Evolutionary conservation across 306 rosid species (phyloP), one percentile per base, ranked within the genome.

Genomic region (Fragaria iinumae): DNA sequence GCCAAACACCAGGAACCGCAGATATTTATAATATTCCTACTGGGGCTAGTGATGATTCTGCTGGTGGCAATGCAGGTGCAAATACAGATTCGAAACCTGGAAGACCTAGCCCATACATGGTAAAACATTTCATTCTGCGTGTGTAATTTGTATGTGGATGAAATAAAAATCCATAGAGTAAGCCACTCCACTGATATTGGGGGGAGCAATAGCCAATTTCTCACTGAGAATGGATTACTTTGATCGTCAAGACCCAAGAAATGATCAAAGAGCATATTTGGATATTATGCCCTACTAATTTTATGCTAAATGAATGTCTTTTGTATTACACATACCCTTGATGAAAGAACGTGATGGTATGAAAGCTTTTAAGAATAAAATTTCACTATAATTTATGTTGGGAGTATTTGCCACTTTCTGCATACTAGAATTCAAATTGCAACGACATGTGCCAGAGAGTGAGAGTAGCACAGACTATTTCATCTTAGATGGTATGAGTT

Each of bases 11-110:
- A 0, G 96, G 97, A 84, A 79, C 86, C 79, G 97, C 39, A 20
- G 99, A 96, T 72, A 85, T 43, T 71, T 95, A 95, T 83, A 92
- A 92, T 86, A 86, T 91, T 84, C 98, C 98, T 72, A 91, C 99
- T 49, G 98, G 98, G 82, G 77, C 78, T 47, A 89, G 89, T 83
- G 99, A 96, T 44, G 98, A 93, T 53, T 55, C 90, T 38, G 79
- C 81, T 18, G 81, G 88, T 52, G 77, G 84, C 3, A 79, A 81
- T 14, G 67, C 78, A 3, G 72, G 70, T 47, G 74, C 71, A 74
- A 93, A 83, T 63, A n/a, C 82, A 77, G 99, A 96, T 6, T 39
- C n/a, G 21, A 91, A 89, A 87, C 85, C 85, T 68, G 96, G 93
- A 84, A 89, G 93, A 82, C 88, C 96, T 32, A 80, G 87, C 76